A percentile compares a stretch with the other conserved stretches of the same genome.
Evolutionary conservation across 257 asterid species (phyloP).

Genomic region (Scutellaria baicalensis): DNA sequence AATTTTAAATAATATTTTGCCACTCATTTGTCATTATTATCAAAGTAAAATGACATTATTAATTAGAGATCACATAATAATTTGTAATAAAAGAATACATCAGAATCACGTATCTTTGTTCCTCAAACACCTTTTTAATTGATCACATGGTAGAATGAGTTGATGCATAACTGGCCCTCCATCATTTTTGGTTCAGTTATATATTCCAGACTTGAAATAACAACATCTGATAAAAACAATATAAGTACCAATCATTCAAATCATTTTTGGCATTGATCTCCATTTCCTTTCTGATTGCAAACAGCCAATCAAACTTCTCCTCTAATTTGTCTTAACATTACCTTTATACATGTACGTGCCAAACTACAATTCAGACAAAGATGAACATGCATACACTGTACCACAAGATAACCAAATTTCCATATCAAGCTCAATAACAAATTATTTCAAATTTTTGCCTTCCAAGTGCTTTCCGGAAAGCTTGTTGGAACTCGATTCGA

Average conservation of each 20-base stretch:
- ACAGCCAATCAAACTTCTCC: not conserved
- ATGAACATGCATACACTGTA: too few species aligned
- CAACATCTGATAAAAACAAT: not conserved
- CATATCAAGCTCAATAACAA: too few species aligned
- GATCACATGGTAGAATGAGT: not conserved
- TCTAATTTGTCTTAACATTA: not conserved
- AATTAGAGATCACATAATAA: too few species aligned
- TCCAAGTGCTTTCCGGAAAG: too few species aligned
- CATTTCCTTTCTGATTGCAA: not conserved
- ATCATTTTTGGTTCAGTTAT: not conserved
- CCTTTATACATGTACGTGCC: not conserved
- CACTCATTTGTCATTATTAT: too few species aligned
- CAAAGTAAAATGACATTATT: too few species aligned
- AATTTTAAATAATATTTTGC: too few species aligned
- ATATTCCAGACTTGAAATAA: not conserved
- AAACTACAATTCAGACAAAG: not conserved
- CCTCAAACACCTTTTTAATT: not conserved
- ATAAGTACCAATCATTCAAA: not conserved
- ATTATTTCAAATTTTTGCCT: not conserved
- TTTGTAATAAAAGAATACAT: too few species aligned
- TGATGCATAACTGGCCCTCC: not conserved
- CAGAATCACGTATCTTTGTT: not conserved
- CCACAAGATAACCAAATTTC: too few species aligned
- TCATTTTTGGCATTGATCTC: not conserved
- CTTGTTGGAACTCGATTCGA: too few species aligned